Evolutionary conservation across 2,329 filamentous ascomycete genomes (phyloP), one percentile per base, ranked within the genome.

Genomic region (Pseudogymnoascus destructans): DNA sequence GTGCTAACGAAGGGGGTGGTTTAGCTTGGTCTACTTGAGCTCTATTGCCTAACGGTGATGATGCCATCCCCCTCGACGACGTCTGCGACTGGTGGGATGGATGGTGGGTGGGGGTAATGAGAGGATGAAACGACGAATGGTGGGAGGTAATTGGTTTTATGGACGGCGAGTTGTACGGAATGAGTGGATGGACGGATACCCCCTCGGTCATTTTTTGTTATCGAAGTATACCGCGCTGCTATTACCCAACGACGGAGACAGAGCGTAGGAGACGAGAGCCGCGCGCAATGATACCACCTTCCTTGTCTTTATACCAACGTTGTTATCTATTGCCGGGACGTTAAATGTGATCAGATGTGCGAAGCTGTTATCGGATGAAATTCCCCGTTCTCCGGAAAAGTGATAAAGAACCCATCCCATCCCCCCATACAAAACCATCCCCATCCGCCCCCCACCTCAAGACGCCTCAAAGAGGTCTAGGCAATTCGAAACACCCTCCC

Each of bases 21-120:
- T 40, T 55, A 58, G 57, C 57, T 58, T 58, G 57, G 57, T 58
- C 57, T 58, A 52, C 57, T 36, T 54, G 42, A 55, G n/a, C 1
- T 1, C 11, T 33, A 11, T 33, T n/a, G 13, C 32, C 32, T n/a
- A 5, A 0, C 1, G 32, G 32, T 33, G 13, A 17, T 38, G 35
- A 8, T 15, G 35, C 35, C 9, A 17, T n/a, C 32, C 8, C 35
- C 35, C 15, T 10, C 15, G 32, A 33, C 13, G 1, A 15, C 33
- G 33, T 15, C 6, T 7, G 35, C 35, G 35, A 38, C 35, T 17
- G 8, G 1, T 5, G 33, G n/a, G 33, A 5, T 38, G 35, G 15
- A 17, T 17, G 33, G 33, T n/a, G 33, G 33, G 8, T 7, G 33
- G 35, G 35, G 35, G 5, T 38, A 36, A 36, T 38, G 11, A 4